These are phyloP conservation scores for Auriculariales sp. DNA, from an alignment of 768 basidiomycete species.

Conservation along the genomic window DNA sequence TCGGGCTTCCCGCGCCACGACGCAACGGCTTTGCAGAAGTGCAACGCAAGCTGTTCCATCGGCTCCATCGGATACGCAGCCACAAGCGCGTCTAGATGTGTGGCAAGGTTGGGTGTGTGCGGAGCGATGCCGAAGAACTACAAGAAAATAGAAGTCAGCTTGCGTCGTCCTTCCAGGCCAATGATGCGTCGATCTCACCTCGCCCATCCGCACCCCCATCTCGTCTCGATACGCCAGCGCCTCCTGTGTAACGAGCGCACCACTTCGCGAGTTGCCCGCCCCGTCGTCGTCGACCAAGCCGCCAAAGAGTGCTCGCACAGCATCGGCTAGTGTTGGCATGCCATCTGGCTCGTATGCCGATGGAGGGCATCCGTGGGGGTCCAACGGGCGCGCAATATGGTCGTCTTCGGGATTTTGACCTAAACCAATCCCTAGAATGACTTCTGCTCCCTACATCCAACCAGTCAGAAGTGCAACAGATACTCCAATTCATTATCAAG, in stretches of 20 bases:
- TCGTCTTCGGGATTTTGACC: not conserved
- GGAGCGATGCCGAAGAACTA: conserved; percentile 69
- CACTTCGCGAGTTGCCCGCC: conserved; percentile 4
- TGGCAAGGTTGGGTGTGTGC: conserved; percentile 53
- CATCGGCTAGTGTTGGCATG: conserved; percentile 50
- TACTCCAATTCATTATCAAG: not conserved
- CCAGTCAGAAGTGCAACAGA: conserved; percentile 1
- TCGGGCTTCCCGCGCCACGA: conserved; percentile 79
- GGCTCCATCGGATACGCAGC: conserved; percentile 74
- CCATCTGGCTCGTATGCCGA: conserved; percentile 59
- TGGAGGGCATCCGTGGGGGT: not conserved
- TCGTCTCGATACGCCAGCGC: conserved; percentile 51
- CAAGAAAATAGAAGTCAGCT: not conserved
- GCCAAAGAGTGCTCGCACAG: conserved; percentile 48
- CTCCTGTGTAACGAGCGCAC: conserved; percentile 21
- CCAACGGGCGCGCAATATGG: no score
- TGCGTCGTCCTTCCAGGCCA: not conserved
- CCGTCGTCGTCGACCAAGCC: conserved; percentile 3
- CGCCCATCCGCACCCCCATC: conserved; percentile 56
- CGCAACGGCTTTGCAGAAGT: conserved; percentile 71
- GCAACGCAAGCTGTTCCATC: conserved; percentile 59
- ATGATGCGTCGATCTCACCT: conserved; percentile 30
- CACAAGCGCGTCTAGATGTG: conserved; percentile 31
- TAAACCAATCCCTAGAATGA: not conserved
- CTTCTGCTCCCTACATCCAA: not conserved